These are phyloP conservation scores for Hypoxylon sp. DNA, from an alignment of 2,329 filamentous ascomycete species.

Conservation along the genomic window DNA sequence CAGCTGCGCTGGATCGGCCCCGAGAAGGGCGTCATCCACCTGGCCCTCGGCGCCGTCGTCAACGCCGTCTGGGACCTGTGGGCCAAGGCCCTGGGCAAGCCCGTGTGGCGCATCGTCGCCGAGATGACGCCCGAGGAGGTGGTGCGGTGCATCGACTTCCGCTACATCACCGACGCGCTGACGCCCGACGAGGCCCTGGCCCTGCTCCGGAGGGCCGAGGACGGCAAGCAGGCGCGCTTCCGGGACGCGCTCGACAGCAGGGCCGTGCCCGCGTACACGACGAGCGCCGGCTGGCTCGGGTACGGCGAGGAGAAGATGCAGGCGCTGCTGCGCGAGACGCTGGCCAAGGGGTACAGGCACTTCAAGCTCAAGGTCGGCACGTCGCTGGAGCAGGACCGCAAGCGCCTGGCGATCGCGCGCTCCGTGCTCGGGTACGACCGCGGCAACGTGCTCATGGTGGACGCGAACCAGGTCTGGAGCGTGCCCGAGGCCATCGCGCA, in stretches of 20 bases:
- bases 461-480: constrained; percentile 93
- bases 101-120: constrained; percentile 89
- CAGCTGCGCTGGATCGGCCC: constrained; percentile 95
- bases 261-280: constrained; percentile 92
- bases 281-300: constrained; percentile 90
- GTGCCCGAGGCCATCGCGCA: constrained; percentile 89
- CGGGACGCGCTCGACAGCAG: constrained; percentile 77
- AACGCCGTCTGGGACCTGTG: constrained; percentile 97
- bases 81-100: constrained; percentile 87
- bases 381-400: constrained; percentile 77
- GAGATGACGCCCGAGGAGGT: constrained; percentile 92
- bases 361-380: constrained; percentile 94
- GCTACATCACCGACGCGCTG: constrained; percentile 94
- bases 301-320: constrained; percentile 91
- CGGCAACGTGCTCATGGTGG: constrained; percentile 90
- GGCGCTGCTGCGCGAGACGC: constrained; percentile 77
- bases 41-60: constrained; percentile 88
- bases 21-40: constrained; percentile 93
- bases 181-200: constrained; percentile 85
- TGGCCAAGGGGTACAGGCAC: constrained; percentile 81
- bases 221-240: constrained; percentile 77
- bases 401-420: constrained; percentile 78
- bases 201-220: constrained; percentile 74
- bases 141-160: constrained; percentile 90
- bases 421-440: constrained; percentile 85